Percentiles rank a stretch among this genome's conserved stretches.
Evolutionary conservation across 1,284 basidiomycete species (phyloP).

Genomic region (Rhodotorula sp.): DNA sequence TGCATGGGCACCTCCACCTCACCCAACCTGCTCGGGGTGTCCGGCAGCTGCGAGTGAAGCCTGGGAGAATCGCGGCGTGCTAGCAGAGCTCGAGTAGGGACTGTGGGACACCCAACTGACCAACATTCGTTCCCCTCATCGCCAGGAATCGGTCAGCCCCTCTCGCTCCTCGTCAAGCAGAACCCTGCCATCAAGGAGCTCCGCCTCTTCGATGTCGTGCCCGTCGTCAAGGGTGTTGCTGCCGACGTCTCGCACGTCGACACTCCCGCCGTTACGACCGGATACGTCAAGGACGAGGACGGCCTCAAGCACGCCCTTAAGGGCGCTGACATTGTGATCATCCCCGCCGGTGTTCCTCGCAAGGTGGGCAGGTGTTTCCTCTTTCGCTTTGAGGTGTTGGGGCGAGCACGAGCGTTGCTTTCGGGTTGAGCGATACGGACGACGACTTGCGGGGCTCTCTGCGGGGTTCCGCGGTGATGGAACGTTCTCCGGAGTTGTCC

Average conservation of each 20-base stretch:
- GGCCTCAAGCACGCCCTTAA: conserved; percentile 72
- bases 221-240: conserved; percentile 72
- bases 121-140: not conserved
- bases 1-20: too few species aligned
- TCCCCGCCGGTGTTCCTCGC: conserved; percentile 95
- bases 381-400: not conserved
- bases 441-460: too few species aligned
- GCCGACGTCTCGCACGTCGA: conserved; percentile 62
- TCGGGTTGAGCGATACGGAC: too few species aligned
- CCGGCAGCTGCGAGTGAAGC: too few species aligned
- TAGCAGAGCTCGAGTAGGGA: too few species aligned
- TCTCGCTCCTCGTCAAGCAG: conserved; percentile 82
- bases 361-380: conserved; percentile 56
- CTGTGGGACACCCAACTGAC: not conserved
- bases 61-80: too few species aligned
- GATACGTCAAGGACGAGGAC: conserved; percentile 62
- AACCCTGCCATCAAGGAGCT: conserved; percentile 56
- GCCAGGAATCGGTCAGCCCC: conserved; percentile 81
- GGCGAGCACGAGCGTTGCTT: not conserved
- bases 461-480: too few species aligned
- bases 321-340: conserved; percentile 86
- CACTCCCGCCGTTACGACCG: conserved; percentile 49
- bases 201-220: conserved; percentile 92
- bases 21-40: too few species aligned
- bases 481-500: too few species aligned